A percentile compares a stretch with the other conserved stretches of the same genome.
These are phyloP conservation scores for Bruguiera gymnorhiza DNA, from an alignment of 345 rosid species.

Conservation along the genomic window DNA sequence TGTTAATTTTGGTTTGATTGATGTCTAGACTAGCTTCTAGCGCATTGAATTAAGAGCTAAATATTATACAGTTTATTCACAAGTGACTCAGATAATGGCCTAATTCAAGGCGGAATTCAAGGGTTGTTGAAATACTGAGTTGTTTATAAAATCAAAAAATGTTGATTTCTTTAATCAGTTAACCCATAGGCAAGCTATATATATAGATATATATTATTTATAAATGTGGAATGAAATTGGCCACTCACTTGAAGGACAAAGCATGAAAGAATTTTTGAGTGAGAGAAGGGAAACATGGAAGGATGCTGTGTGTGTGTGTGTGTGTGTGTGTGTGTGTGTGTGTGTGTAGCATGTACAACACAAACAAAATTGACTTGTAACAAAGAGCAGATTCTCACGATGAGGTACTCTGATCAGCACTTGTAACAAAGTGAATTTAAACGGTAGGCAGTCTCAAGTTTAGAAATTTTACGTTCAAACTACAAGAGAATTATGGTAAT, in stretches of 20 bases:
- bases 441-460: background rate
- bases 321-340: conserved; percentile 10
- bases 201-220: too few relatives aligned
- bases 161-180: too few relatives aligned
- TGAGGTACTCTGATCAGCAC: conserved; percentile 4
- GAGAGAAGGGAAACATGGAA: conserved; percentile 37
- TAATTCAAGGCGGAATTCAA: conserved; percentile 55
- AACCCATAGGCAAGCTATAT: too few relatives aligned
- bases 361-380: conserved; percentile 29
- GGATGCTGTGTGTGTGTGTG: conserved; percentile 4
- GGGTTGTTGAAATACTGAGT: conserved; percentile 30
- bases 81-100: conserved; percentile 27
- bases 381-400: background rate
- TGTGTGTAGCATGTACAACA: conserved; percentile 14
- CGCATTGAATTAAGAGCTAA: conserved; percentile 16
- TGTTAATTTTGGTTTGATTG: background rate
- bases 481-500: too few relatives aligned
- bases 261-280: conserved; percentile 12
- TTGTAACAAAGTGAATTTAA: background rate
- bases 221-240: background rate
- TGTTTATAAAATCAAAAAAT: background rate
- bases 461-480: background rate
- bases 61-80: conserved; percentile 18
- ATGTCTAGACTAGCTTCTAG: background rate
- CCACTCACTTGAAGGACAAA: conserved; percentile 14